Percentiles rank a stretch among this genome's conserved stretches.
Evolutionary conservation across 371 early-diverging fungal species (phyloP).

Genomic region (Apophysomyces trapeziformis): DNA sequence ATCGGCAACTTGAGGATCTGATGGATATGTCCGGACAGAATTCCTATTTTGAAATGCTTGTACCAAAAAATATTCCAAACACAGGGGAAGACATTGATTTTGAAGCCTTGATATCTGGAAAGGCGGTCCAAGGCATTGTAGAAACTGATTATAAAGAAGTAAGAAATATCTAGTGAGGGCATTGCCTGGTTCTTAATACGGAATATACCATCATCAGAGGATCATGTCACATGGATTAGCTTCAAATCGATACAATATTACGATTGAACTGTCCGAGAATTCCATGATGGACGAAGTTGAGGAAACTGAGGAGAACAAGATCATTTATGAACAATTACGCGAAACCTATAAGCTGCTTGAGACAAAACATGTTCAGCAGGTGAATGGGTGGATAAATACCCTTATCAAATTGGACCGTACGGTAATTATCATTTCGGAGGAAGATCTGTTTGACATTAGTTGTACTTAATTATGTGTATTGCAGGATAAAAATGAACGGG

Average conservation of each 20-base stretch:
- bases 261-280: conserved; percentile 56
- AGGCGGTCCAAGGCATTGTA: conserved; percentile 9
- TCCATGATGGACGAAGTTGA: conserved; percentile 52
- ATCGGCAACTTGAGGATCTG: too few species aligned
- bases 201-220: conserved; percentile 17
- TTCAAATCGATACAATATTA: conserved; percentile 64
- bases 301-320: conserved; percentile 63
- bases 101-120: conserved; percentile 40
- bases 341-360: conserved; percentile 59
- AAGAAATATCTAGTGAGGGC: not conserved
- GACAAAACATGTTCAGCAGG: conserved; percentile 45
- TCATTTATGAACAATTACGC: conserved; percentile 65
- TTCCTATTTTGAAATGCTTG: conserved; percentile 61
- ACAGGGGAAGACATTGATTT: conserved; percentile 26
- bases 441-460: not conserved
- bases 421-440: conserved; percentile 7
- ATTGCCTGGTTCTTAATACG: too few species aligned
- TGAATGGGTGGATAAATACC: conserved; percentile 57
- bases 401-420: conserved; percentile 51
- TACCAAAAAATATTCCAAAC: conserved; percentile 45
- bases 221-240: conserved; percentile 60
- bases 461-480: not conserved
- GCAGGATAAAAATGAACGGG: conserved; percentile 39
- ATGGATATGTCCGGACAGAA: conserved; percentile 22
- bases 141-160: conserved; percentile 31